Evolutionary conservation across 495 filamentous ascomycete species (phyloP), one percentile per base, ranked within the genome.

Genomic region (Aspergillus ellipticus): DNA sequence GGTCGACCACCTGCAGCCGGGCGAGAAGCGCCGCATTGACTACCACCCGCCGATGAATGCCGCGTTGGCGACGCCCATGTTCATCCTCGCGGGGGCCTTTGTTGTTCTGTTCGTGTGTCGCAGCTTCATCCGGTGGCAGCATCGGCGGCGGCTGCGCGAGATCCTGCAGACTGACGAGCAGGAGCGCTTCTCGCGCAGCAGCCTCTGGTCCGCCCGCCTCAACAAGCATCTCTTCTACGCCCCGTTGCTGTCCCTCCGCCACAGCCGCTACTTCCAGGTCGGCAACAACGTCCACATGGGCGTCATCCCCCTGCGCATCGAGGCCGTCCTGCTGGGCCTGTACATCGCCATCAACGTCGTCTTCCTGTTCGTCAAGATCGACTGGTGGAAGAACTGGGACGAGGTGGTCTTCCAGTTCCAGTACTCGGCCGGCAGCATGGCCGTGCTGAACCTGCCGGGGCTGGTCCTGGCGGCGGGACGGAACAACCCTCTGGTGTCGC

Each of bases 211-310:
- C n/a, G 62, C 71, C 22, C 58, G 39, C 7, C 46, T 76, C 26
- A 76, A 78, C 48, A 71, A 67, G 58, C 67, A 78, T 64, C 15
- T 78, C 16, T 60, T 76, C 11, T 77, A 78, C 59, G 75, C 75
- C 20, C 73, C 75, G 21, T 39, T 75, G 7, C 66, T 67, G 26
- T 66, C 65, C 6, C 3, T 13, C 8, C 35, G 35, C 35, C 35
- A 39, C 35, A 39, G 35, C n/a, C 35, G 35, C 11, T 39, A 39
- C 13, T 39, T 39, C 11, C 35, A n/a, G 8, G 10, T 39, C 35
- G 35, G 35, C 2, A n/a, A 39, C n/a, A 48, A 56, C 13, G 54
- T 75, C 2, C 70, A 75, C 57, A 74, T 78, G 71, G 75, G 75
- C n/a, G 69, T 63, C 5, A 22, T 76, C 7, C 75, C 75, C 5